A percentile compares a stretch with the other conserved stretches of the same genome.
Conservation (phyloP, 495 filamentous ascomycete species). For the Halenospora varia region DNA sequence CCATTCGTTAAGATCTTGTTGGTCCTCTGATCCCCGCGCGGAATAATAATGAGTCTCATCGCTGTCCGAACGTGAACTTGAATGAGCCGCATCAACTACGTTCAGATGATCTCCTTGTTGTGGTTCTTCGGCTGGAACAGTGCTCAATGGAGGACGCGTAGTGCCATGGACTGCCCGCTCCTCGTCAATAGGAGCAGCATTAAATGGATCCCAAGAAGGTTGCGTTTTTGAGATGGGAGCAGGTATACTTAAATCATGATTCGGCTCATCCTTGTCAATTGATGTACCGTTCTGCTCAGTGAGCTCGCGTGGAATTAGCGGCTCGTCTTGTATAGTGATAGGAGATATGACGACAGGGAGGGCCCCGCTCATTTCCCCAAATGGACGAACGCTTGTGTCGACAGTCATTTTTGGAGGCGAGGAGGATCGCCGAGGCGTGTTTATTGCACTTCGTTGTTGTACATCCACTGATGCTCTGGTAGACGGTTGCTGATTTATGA, state of each 20-base stretch:
- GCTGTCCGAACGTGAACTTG: slow-evolving; percentile 13
- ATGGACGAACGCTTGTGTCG: background rate
- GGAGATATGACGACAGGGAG: background rate
- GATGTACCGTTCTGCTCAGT: background rate
- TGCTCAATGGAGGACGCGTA: background rate
- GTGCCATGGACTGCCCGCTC: slow-evolving; percentile 17
- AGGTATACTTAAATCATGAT: slow-evolving; percentile 8
- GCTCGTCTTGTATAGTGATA: background rate
- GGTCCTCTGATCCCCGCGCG: slow-evolving; percentile 5
- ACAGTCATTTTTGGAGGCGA: background rate
- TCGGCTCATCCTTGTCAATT: background rate
- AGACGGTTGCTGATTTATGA: background rate
- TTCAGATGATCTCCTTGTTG: background rate
- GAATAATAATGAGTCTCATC: slow-evolving; percentile 9
- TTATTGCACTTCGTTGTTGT: background rate
- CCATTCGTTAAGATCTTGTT: slow-evolving; percentile 29
- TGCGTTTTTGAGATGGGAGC: slow-evolving; percentile 24
- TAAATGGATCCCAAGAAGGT: slow-evolving; percentile 25
- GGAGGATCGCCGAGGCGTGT: background rate
- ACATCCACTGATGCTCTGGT: background rate
- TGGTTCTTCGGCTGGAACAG: background rate
- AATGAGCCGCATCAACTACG: background rate
- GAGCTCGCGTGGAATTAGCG: background rate
- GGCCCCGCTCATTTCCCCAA: slow-evolving; percentile 8
- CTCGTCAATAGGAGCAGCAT: slow-evolving; percentile 25